Evolutionary conservation across 176 grass and related monocot genomes (phyloP).

Genomic region (Rhynchospora pubera): DNA sequence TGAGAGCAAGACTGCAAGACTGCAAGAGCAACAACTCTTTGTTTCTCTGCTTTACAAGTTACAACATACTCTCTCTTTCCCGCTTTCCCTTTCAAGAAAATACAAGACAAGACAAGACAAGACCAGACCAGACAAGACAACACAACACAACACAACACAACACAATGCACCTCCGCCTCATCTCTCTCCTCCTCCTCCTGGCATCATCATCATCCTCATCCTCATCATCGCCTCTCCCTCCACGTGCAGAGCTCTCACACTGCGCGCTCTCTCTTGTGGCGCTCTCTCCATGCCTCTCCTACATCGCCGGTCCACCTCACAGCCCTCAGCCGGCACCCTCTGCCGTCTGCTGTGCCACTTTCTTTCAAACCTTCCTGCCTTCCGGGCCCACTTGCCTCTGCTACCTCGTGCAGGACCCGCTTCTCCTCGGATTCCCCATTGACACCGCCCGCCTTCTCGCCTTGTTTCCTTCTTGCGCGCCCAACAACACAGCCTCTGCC

Average conservation of each 20-base stretch:
- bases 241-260: constrained; percentile 3
- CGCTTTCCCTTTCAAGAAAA: constrained; percentile 1
- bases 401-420: constrained; percentile 39
- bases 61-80: background rate
- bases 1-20: too few relatives aligned
- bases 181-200: constrained; percentile 15
- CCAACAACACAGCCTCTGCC: constrained; percentile 21
- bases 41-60: too few relatives aligned
- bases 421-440: constrained; percentile 42
- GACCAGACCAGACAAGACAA: too few relatives aligned
- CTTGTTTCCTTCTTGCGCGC: constrained; percentile 32
- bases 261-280: constrained; percentile 33
- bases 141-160: too few relatives aligned
- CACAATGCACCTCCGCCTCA: constrained; percentile 2
- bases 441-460: constrained; percentile 30
- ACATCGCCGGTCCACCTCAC: constrained; percentile 23
- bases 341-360: constrained; percentile 38
- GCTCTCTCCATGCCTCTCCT: constrained; percentile 42
- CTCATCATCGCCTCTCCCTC: background rate
- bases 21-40: background rate
- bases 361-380: constrained; percentile 28
- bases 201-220: background rate
- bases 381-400: constrained; percentile 30
- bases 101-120: too few relatives aligned
- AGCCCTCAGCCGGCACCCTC: background rate